These are phyloP conservation scores for Talaromyces rugulosus DNA, from an alignment of 2,329 filamentous ascomycete genomes.

Conservation along the genomic window DNA sequence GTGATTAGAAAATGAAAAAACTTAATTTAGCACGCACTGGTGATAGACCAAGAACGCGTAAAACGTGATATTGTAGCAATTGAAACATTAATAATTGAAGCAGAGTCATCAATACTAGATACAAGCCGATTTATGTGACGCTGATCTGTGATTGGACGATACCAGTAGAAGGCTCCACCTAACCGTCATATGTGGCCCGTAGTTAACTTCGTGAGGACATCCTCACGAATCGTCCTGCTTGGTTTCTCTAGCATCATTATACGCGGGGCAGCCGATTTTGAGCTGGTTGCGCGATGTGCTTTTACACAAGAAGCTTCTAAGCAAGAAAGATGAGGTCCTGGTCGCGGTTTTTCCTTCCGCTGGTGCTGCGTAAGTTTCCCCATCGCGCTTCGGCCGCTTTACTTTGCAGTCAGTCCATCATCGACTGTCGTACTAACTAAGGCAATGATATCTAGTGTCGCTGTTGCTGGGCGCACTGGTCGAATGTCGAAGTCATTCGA, in stretches of 20 bases:
- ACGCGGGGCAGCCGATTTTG: background rate
- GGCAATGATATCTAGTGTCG: slow-evolving; percentile 23
- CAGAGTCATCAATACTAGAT: too few species aligned
- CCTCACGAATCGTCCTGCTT: background rate
- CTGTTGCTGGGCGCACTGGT: slow-evolving; percentile 27
- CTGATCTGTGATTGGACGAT: background rate
- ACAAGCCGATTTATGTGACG: background rate
- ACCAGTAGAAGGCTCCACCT: background rate
- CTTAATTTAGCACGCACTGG: background rate
- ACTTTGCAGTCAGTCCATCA: background rate
- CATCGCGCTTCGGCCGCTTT: slow-evolving; percentile 2
- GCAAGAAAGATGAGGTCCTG: slow-evolving; percentile 32
- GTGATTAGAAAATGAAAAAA: slow-evolving; percentile 4
- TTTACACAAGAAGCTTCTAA: slow-evolving; percentile 4
- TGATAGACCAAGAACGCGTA: background rate
- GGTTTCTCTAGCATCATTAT: background rate
- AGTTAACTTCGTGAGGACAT: background rate
- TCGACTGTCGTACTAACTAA: background rate
- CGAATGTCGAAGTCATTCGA: slow-evolving; percentile 18
- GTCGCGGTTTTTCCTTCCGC: slow-evolving; percentile 28
- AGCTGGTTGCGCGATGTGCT: slow-evolving; percentile 8
- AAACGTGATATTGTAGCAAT: background rate
- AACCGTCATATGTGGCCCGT: slow-evolving; percentile 14
- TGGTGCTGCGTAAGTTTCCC: slow-evolving; percentile 30
- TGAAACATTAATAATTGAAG: too few species aligned